phyloP scores from a whole-genome alignment of 306 rosid genomes.

The Prunus davidiana region DNA sequence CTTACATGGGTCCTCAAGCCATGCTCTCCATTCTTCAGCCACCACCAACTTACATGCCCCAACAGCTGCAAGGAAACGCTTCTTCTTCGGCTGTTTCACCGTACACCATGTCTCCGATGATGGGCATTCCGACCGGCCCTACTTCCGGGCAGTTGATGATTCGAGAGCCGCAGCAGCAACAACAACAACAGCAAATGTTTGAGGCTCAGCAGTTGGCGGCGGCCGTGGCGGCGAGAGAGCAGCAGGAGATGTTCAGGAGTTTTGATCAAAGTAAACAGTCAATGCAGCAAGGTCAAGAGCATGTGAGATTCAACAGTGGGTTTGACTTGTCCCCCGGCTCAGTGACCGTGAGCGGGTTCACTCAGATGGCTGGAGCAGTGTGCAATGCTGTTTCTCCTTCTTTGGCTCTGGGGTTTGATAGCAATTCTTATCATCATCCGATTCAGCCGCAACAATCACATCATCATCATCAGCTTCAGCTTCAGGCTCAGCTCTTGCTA shows the following conservation, averaged over 20 bases:
- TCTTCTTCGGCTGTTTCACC: slow-evolving; percentile 32
- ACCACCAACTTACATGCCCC: slow-evolving; percentile 18
- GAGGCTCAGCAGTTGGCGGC: slow-evolving; percentile 77
- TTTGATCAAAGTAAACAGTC: slow-evolving; percentile 30
- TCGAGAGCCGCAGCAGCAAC: slow-evolving; percentile 44
- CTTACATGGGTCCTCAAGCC: slow-evolving; percentile 69
- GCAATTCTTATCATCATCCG: slow-evolving; percentile 38
- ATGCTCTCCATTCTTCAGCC: slow-evolving; percentile 32
- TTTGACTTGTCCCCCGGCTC: slow-evolving; percentile 49
- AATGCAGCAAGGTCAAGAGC: slow-evolving; percentile 40
- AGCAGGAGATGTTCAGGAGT: slow-evolving; percentile 56
- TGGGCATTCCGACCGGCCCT: slow-evolving; percentile 23
- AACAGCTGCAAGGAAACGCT: slow-evolving; percentile 26
- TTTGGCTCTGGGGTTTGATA: slow-evolving; percentile 72
- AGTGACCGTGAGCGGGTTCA: slow-evolving; percentile 46
- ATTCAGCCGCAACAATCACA: slow-evolving; percentile 37
- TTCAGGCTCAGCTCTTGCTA: slow-evolving; percentile 64
- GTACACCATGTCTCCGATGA: slow-evolving; percentile 35
- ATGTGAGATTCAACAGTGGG: slow-evolving; percentile 52
- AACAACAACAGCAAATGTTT: slow-evolving; percentile 47
- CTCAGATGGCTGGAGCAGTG: slow-evolving; percentile 27
- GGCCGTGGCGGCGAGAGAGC: slow-evolving; percentile 59
- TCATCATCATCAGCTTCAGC: slow-evolving; percentile 35
- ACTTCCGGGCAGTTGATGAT: slow-evolving; percentile 41
- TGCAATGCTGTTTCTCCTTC: slow-evolving; percentile 44